phyloP scores from a whole-genome alignment of 208 protist genomes.

The Acanthamoeba pearcei region DNA sequence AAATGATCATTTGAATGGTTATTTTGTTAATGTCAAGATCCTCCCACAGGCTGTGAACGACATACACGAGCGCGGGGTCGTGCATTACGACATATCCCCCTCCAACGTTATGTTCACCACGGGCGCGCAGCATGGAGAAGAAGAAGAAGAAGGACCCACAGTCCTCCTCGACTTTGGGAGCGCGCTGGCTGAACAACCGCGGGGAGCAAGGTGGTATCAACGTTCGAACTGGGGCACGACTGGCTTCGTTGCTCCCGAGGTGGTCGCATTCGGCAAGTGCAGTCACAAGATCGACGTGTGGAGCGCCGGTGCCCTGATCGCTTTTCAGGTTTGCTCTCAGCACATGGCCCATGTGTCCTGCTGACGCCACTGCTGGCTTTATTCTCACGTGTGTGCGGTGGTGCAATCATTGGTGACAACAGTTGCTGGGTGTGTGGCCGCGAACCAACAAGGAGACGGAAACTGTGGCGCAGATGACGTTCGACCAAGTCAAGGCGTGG shows the following conservation, averaged over 20 bases:
- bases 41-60: background rate
- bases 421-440: background rate
- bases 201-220: background rate
- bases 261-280: background rate
- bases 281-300: background rate
- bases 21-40: background rate
- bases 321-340: background rate
- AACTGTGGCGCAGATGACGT: background rate
- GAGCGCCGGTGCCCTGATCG: background rate
- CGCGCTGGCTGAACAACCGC: background rate
- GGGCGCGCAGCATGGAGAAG: background rate
- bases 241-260: background rate
- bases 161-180: background rate
- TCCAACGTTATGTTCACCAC: background rate
- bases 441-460: background rate
- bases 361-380: background rate
- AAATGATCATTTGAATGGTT: too few species aligned
- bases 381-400: background rate
- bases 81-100: background rate
- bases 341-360: too few species aligned
- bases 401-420: too few species aligned
- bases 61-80: background rate
- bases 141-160: background rate
- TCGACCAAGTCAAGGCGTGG: background rate
- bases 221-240: background rate